A percentile compares a stretch with the other conserved stretches of the same genome.
These are phyloP conservation scores for Chrysanthemum makinoi DNA, from an alignment of 129 eudicot species.

Conservation along the genomic window DNA sequence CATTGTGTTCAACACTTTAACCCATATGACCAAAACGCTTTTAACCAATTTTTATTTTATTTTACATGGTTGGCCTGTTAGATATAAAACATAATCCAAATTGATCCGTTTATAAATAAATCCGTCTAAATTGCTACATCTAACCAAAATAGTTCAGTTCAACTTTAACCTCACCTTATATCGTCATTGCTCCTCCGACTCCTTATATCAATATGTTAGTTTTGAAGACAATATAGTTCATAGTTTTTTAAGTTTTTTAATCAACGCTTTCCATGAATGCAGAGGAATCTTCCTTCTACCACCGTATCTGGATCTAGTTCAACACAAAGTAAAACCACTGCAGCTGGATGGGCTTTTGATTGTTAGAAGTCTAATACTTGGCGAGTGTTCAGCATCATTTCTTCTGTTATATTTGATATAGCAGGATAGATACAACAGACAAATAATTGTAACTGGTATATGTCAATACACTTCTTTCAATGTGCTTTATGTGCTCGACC, in stretches of 20 bases:
- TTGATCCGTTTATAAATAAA: neutral
- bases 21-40: neutral
- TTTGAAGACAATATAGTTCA: neutral
- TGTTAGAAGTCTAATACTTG: conserved; percentile 6
- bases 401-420: conserved; percentile 29
- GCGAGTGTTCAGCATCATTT: conserved; percentile 23
- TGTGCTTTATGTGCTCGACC: conserved; percentile 27
- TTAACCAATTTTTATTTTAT: neutral
- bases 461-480: conserved; percentile 23
- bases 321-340: conserved; percentile 50
- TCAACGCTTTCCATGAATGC: conserved; percentile 16
- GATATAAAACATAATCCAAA: conserved; percentile 1
- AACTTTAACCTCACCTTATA: too few species aligned
- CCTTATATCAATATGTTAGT: neutral
- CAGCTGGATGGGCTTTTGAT: conserved; percentile 99
- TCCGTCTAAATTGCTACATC: neutral
- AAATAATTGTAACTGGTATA: conserved; percentile 38
- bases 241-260: neutral
- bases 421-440: conserved; percentile 30
- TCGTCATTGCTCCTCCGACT: too few species aligned
- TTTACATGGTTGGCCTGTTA: neutral
- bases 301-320: conserved; percentile 78
- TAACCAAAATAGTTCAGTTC: too few species aligned
- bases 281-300: conserved; percentile 79
- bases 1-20: neutral